Evolutionary conservation across 1,139 yeast genomes (phyloP).

Genomic region (Eremothecium cymbalariae): DNA sequence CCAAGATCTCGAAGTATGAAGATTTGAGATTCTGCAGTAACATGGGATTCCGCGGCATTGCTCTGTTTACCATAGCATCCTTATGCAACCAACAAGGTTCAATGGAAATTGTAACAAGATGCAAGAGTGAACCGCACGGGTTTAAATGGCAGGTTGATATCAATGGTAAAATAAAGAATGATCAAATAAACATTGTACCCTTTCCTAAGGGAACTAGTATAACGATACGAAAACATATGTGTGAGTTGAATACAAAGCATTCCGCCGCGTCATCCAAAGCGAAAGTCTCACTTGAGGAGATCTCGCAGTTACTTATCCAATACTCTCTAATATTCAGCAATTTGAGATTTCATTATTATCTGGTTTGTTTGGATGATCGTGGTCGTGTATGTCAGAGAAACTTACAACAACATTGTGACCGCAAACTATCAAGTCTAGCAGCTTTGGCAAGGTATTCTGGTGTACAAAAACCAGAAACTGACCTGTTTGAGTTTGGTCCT

Average conservation of each 20-base stretch:
- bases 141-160: constrained; percentile 34
- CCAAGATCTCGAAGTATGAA: constrained; percentile 42
- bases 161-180: constrained; percentile 27
- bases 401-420: constrained; percentile 20
- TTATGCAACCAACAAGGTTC: constrained; percentile 32
- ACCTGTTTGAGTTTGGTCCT: not conserved
- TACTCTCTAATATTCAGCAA: constrained; percentile 32
- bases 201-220: constrained; percentile 35
- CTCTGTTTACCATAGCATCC: constrained; percentile 49
- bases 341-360: constrained; percentile 28
- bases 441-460: constrained; percentile 12
- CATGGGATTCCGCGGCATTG: constrained; percentile 68
- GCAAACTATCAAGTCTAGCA: constrained; percentile 15
- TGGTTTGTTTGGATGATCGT: constrained; percentile 4
- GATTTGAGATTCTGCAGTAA: constrained; percentile 40
- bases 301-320: constrained; percentile 27
- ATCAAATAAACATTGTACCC: constrained; percentile 21
- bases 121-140: constrained; percentile 30
- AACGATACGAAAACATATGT: constrained; percentile 30
- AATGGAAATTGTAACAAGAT: constrained; percentile 33
- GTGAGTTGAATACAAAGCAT: constrained; percentile 34
- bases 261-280: constrained; percentile 28
- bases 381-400: constrained; percentile 10
- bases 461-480: not conserved
- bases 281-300: constrained; percentile 22